phyloP scores from a whole-genome alignment of 2,329 filamentous ascomycete genomes.

The Eutypa lata region DNA sequence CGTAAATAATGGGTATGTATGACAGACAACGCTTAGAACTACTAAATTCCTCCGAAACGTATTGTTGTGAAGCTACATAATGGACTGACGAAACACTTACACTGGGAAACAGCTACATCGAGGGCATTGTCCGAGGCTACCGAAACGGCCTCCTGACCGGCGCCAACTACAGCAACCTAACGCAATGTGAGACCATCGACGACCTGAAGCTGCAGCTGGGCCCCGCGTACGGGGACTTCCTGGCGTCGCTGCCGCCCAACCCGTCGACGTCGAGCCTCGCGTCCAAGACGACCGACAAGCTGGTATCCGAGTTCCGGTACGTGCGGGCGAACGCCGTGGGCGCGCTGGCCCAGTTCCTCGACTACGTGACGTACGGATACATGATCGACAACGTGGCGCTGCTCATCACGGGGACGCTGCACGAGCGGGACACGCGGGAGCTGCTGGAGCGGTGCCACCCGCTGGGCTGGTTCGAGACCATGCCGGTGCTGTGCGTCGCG shows the following conservation, averaged over 20 bases:
- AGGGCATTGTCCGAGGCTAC: conserved; percentile 96
- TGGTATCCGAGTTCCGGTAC: conserved; percentile 96
- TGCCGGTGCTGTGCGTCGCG: conserved; percentile 95
- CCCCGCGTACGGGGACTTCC: conserved; percentile 95
- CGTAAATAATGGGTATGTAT: conserved; percentile 78
- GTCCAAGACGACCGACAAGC: conserved; percentile 94
- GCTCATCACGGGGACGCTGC: conserved; percentile 93
- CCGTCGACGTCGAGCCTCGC: conserved; percentile 94
- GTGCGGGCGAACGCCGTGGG: conserved; percentile 91
- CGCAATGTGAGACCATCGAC: conserved; percentile 96
- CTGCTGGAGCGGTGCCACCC: conserved; percentile 94
- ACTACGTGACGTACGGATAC: conserved; percentile 97
- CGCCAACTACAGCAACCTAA: conserved; percentile 91
- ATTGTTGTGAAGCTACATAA: no score
- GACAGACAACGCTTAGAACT: neutral
- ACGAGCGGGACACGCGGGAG: conserved; percentile 95
- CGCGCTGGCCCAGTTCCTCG: conserved; percentile 90
- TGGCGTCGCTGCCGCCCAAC: conserved; percentile 88
- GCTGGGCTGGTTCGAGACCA: conserved; percentile 97
- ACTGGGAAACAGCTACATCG: conserved; percentile 69
- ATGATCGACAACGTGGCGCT: conserved; percentile 99
- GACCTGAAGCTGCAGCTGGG: conserved; percentile 97
- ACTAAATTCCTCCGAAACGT: neutral
- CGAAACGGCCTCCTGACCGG: conserved; percentile 87
- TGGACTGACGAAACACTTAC: conserved; percentile 28